Conservation (phyloP, 106 monocot genomes). For the Allium cepa region DNA sequence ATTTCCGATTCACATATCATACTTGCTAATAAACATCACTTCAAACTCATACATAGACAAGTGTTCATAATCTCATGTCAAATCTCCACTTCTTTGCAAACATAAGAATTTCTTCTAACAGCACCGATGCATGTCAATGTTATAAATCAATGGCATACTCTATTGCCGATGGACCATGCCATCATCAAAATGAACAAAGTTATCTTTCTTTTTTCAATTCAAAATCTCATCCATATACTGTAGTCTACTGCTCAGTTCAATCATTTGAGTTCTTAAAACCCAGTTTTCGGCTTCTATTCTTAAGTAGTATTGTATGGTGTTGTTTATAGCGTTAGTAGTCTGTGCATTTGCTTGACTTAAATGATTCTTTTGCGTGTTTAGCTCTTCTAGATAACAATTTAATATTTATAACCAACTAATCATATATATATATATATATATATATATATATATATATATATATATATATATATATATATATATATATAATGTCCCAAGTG, state of each 20-base stretch:
- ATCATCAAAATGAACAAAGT: background rate
- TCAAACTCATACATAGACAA: no score
- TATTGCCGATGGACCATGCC: background rate
- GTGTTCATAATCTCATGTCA: no score
- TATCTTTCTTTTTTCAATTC: background rate
- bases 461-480: no score
- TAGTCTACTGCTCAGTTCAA: slow-evolving; percentile 32
- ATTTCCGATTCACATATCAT: no score
- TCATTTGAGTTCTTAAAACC: slow-evolving; percentile 34
- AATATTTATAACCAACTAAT: no score
- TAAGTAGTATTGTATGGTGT: slow-evolving; percentile 16
- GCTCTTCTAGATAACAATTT: background rate
- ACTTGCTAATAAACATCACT: no score
- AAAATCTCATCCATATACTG: slow-evolving; percentile 31
- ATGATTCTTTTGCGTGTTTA: slow-evolving; percentile 21
- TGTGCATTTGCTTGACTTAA: slow-evolving; percentile 29
- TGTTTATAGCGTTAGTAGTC: slow-evolving; percentile 8
- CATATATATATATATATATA: no score
- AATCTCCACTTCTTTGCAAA: no score
- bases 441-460: no score
- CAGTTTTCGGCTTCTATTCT: slow-evolving; percentile 33
- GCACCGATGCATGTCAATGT: background rate
- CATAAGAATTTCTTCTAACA: background rate
- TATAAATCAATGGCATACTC: background rate
- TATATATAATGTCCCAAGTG: no score